Conservation (phyloP, 768 basidiomycete genomes). For the Kwoniella europaea region DNA sequence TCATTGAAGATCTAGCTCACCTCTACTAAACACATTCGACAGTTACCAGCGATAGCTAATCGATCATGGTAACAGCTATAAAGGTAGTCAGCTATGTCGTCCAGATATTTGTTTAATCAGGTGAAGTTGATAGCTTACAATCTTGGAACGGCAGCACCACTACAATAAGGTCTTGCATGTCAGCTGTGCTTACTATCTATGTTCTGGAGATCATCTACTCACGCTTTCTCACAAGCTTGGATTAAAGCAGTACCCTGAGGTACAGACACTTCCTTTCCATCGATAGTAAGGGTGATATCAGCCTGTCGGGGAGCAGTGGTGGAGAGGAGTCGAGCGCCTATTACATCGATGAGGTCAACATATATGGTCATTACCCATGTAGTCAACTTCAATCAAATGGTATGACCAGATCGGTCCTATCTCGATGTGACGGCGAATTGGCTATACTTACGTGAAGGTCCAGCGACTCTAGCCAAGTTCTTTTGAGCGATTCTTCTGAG, state of each 20-base stretch:
- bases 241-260: conserved; percentile 94
- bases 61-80: conserved; percentile 61
- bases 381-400: neutral
- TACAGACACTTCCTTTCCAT: conserved; percentile 96
- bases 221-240: conserved; percentile 76
- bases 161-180: conserved; percentile 47
- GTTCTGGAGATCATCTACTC: neutral
- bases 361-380: neutral
- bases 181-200: conserved; percentile 8
- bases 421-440: conserved; percentile 7
- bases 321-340: conserved; percentile 48
- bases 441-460: conserved; percentile 25
- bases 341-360: neutral
- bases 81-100: conserved; percentile 9
- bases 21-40: conserved; percentile 99
- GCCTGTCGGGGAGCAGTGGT: conserved; percentile 46
- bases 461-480: conserved; percentile 27
- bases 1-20: conserved; percentile 56
- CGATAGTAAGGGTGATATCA: conserved; percentile 84
- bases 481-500: conserved; percentile 30
- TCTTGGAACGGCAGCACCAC: conserved; percentile 60
- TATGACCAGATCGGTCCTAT: neutral
- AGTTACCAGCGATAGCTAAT: conserved; percentile 95
- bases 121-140: conserved; percentile 60
- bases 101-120: neutral